These are phyloP conservation scores for Venturia effusa DNA, from an alignment of 2,329 filamentous ascomycete genomes.

Conservation along the genomic window DNA sequence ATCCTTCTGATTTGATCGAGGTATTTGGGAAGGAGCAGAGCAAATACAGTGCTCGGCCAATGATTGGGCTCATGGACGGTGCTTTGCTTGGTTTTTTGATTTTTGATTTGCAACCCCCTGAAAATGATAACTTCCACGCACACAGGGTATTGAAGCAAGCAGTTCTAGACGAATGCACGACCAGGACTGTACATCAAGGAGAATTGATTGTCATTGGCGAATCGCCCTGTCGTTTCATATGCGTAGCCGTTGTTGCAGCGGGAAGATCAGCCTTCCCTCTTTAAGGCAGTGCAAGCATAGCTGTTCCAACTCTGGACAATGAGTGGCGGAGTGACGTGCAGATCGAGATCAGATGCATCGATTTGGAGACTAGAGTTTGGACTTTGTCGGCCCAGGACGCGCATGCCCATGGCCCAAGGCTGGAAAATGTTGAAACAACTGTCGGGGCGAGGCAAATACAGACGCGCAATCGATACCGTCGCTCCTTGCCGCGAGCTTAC, in stretches of 20 bases:
- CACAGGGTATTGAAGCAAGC: neutral
- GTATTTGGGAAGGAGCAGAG: neutral
- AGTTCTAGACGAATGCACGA: neutral
- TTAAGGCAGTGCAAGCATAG: neutral
- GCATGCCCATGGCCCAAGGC: neutral
- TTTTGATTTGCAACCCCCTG: neutral
- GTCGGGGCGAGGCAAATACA: neutral
- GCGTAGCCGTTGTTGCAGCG: neutral
- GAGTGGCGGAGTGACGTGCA: neutral
- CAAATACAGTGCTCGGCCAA: neutral
- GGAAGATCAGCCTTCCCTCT: neutral
- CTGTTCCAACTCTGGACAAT: neutral
- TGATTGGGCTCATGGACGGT: neutral
- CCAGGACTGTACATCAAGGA: neutral
- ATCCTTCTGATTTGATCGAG: neutral
- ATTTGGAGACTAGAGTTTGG: neutral
- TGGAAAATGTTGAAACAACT: neutral
- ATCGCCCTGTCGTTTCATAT: neutral
- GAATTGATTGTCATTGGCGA: neutral
- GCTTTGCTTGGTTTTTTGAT: neutral
- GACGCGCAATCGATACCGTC: neutral
- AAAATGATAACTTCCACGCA: neutral
- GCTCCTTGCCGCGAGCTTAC: no score
- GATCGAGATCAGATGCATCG: neutral
- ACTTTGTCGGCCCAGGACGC: neutral